phyloP scores from a whole-genome alignment of 1,284 basidiomycete species.

The Naganishia liquefaciens region DNA sequence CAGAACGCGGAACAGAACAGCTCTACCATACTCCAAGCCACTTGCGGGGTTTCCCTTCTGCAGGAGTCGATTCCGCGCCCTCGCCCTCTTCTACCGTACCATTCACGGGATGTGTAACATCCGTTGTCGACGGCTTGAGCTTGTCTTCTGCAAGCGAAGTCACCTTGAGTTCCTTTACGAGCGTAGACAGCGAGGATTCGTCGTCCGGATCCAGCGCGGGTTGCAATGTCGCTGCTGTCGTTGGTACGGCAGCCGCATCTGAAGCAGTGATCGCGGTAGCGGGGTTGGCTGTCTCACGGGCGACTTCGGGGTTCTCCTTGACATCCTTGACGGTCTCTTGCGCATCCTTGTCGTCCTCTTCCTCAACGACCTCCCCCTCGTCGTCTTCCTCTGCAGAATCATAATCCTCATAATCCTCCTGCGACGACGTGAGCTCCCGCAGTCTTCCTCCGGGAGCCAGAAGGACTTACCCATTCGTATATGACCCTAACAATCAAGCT shows the following conservation, averaged over 20 bases:
- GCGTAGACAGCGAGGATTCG: not conserved
- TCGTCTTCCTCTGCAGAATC: conserved; percentile 49
- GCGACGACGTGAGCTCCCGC: not conserved
- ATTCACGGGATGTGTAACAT: not conserved
- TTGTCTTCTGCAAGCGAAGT: not conserved
- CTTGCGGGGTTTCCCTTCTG: not conserved
- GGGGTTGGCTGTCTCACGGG: not conserved
- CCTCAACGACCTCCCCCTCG: conserved; percentile 36
- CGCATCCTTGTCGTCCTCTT: conserved; percentile 24
- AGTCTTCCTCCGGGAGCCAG: not conserved
- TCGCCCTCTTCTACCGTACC: not conserved
- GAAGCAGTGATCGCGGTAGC: not conserved
- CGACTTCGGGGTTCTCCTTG: not conserved
- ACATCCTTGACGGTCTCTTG: not conserved
- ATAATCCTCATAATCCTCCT: conserved; percentile 56
- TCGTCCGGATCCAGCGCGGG: not conserved
- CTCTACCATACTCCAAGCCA: conserved; percentile 21
- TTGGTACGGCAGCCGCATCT: not conserved
- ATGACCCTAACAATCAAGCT: conserved; percentile 90
- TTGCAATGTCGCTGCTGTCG: not conserved
- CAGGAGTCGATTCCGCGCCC: not conserved
- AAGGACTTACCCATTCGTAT: conserved; percentile 81
- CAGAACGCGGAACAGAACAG: not conserved
- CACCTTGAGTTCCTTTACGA: conserved; percentile 12
- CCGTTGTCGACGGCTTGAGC: not conserved